Base-by-base conservation (phyloP, 345 rosid species). In the Euclidium syriacum region DNA sequence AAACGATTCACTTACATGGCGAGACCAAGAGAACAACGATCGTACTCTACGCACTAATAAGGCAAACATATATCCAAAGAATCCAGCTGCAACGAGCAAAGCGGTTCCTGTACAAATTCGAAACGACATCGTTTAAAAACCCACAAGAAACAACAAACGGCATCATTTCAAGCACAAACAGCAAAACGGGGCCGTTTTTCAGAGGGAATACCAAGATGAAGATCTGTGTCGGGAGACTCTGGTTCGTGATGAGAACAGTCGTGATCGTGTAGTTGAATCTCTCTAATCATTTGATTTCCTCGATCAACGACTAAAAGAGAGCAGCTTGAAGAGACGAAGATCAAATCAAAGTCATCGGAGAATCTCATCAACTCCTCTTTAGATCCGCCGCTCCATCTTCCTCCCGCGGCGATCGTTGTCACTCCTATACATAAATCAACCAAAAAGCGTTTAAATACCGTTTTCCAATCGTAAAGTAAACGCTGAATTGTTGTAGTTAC, bases 31-130 rank as follows among this genome's bases (percentile, higher is more conserved):
- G 71, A 89, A 89, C 63, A 89, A 55, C 1, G 77, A 59, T 58
- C 71, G 83, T 36, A 85, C 79, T 73, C 88, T 65, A 26, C 78
- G 83, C 68, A 85, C 90, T 76, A 94, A 81, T 77, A 90, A 57
- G 14, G 99, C 97, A 32, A 94, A 68, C 90, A 94, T 84, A 64
- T 90, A 94, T 29, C 96, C 99, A 35, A 86, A 84, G 78, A 94
- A 85, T 35, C 51, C 90, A 47, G 95, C 89, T 9, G 80, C 90
- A 32, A 67, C 76, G 25, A 94, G 96, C 81, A 85, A 77, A 26
- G 80, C 85, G 24, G 91, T 70, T 54, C 97, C 99, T 87, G 64
- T 7, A 3, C 16, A 36, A 47, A 55, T 23, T 52, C 52, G 11
- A 58, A 72, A 29, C 60, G 32, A 8, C 26, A 42, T 34, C 23